phyloP scores from a whole-genome alignment of 441 rosid genomes.

The Gossypium aridum region DNA sequence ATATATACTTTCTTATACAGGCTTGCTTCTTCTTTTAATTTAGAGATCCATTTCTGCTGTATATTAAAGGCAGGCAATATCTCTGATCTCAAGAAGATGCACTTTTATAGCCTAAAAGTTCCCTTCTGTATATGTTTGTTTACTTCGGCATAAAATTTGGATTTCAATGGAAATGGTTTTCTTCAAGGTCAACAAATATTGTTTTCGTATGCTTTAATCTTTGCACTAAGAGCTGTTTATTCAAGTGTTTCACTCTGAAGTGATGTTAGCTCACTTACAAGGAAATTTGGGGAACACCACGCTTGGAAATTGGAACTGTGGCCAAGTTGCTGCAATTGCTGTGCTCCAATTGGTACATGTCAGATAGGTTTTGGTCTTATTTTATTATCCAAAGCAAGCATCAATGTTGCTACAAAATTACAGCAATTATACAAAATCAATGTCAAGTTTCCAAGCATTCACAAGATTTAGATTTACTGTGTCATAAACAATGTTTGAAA shows the following conservation, averaged over 20 bases:
- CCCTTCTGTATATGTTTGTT: background rate
- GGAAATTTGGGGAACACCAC: background rate
- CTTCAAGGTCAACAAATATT: background rate
- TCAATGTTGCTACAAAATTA: background rate
- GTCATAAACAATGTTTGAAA: background rate
- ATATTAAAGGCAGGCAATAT: slow-evolving; percentile 22
- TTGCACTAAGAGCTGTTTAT: background rate
- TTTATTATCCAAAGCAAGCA: background rate
- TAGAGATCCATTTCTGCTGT: slow-evolving; percentile 26
- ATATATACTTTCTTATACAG: slow-evolving; percentile 10
- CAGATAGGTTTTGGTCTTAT: background rate
- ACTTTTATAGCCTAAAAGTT: slow-evolving; percentile 11
- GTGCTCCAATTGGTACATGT: background rate
- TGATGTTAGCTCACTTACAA: background rate
- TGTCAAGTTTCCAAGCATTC: background rate
- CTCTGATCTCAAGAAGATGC: slow-evolving; percentile 15
- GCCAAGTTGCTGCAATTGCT: background rate
- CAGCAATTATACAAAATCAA: background rate
- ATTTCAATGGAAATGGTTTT: background rate
- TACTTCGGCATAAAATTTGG: background rate
- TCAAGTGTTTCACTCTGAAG: background rate
- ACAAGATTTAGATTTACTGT: background rate
- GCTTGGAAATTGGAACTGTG: background rate
- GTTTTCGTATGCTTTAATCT: background rate
- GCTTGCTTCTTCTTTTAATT: slow-evolving; percentile 16